Percentiles rank a stretch among this genome's conserved stretches.
Evolutionary conservation across 148 eudicot genomes (phyloP).

Genomic region (Fagopyrum homotropicum): DNA sequence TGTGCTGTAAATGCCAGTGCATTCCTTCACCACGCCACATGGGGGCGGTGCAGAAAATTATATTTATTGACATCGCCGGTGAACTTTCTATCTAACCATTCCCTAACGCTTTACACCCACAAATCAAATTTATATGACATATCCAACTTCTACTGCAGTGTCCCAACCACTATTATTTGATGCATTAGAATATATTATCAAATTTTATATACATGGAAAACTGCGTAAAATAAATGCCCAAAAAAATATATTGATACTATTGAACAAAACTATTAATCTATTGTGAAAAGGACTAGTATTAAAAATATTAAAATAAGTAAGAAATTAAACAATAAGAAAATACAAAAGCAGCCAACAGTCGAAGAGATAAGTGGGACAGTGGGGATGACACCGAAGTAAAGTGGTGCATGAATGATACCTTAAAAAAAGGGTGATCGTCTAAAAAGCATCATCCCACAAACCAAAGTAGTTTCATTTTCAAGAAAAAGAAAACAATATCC

Average conservation of each 20-base stretch:
- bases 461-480: conserved; percentile 14
- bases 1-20: neutral
- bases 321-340: neutral
- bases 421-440: conserved; percentile 13
- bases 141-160: too few relatives aligned
- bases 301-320: too few relatives aligned
- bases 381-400: conserved; percentile 17
- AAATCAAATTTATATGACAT: too few relatives aligned
- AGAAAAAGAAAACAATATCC: neutral
- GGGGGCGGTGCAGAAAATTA: neutral
- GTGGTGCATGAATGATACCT: conserved; percentile 17
- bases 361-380: conserved; percentile 22
- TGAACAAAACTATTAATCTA: too few relatives aligned
- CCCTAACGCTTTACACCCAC: too few relatives aligned
- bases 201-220: too few relatives aligned
- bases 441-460: conserved; percentile 20
- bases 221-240: too few relatives aligned
- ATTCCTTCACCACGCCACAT: neutral
- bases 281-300: too few relatives aligned
- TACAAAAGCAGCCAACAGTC: conserved; percentile 26
- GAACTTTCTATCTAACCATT: too few relatives aligned
- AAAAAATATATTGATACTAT: too few relatives aligned
- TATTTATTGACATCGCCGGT: neutral
- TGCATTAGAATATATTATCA: too few relatives aligned
- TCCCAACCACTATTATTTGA: too few relatives aligned